Conservation (phyloP, 208 protist genomes). For the Angomonas deanei region DNA sequence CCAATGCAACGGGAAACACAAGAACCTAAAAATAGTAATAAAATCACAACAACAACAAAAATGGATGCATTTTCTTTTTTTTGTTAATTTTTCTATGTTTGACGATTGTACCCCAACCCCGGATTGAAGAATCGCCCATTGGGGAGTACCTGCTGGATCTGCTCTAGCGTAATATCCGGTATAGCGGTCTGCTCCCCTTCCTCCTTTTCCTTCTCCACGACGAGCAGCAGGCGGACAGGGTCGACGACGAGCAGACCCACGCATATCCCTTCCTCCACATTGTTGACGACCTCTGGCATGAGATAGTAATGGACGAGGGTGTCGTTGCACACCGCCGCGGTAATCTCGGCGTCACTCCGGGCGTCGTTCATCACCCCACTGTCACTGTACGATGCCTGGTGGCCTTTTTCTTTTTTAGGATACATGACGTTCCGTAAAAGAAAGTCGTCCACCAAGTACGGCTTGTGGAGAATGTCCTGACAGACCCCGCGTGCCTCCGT, state of each 20-base stretch:
- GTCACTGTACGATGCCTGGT: not conserved
- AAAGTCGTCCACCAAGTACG: constrained; percentile 52
- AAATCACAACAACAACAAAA: too few relatives aligned
- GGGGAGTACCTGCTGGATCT: too few relatives aligned
- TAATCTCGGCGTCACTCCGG: not conserved
- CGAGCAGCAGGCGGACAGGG: constrained; percentile 53
- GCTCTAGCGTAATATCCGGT: too few relatives aligned
- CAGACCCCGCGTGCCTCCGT: constrained; percentile 47
- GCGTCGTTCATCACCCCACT: not conserved
- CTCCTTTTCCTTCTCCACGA: constrained; percentile 62
- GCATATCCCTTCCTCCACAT: not conserved
- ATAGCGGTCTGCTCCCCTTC: too few relatives aligned
- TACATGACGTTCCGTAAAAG: too few relatives aligned
- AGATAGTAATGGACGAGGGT: not conserved
- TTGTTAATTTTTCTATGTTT: too few relatives aligned
- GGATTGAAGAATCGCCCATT: too few relatives aligned
- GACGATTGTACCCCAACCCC: too few relatives aligned
- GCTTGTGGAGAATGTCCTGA: constrained; percentile 32
- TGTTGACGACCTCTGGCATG: not conserved
- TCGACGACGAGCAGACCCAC: constrained; percentile 68
- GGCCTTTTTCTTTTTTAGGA: not conserved
- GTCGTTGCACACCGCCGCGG: not conserved
- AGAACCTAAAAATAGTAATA: not conserved
- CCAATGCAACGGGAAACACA: not conserved
- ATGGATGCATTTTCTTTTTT: too few relatives aligned